Evolutionary conservation across 2,329 filamentous ascomycete genomes (phyloP).

Genomic region (Lachnellula hyalina): DNA sequence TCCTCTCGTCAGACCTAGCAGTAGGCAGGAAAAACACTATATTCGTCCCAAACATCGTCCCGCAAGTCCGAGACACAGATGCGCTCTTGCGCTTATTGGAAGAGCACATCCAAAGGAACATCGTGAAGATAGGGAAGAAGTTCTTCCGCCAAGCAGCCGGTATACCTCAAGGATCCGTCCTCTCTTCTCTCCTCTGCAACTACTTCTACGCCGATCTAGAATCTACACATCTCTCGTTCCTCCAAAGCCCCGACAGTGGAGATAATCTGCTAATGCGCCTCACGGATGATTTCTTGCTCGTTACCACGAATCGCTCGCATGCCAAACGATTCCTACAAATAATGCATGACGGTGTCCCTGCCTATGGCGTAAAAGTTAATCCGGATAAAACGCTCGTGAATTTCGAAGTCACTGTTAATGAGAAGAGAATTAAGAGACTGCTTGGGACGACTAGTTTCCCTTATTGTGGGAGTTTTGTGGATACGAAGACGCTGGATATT

Average conservation of each 20-base stretch:
- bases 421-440: slow-evolving; percentile 45
- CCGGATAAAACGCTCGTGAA: slow-evolving; percentile 77
- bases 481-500: slow-evolving; percentile 70
- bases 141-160: slow-evolving; percentile 83
- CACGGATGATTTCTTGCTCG: slow-evolving; percentile 88
- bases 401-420: slow-evolving; percentile 61
- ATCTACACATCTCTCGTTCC: slow-evolving; percentile 60
- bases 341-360: slow-evolving; percentile 74
- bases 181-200: slow-evolving; percentile 85
- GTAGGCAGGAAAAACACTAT: slow-evolving; percentile 55
- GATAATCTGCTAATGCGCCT: slow-evolving; percentile 71
- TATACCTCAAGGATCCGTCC: slow-evolving; percentile 87
- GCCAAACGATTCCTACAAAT: slow-evolving; percentile 67
- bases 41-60: slow-evolving; percentile 66
- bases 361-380: slow-evolving; percentile 77
- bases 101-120: slow-evolving; percentile 77
- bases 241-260: slow-evolving; percentile 36
- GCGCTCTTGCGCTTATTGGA: slow-evolving; percentile 64
- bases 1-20: slow-evolving; percentile 21
- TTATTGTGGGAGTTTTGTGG: slow-evolving; percentile 79
- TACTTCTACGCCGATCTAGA: slow-evolving; percentile 95
- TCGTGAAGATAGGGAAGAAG: slow-evolving; percentile 83
- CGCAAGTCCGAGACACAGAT: slow-evolving; percentile 50
- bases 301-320: slow-evolving; percentile 64
- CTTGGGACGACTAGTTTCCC: slow-evolving; percentile 57